phyloP scores from a whole-genome alignment of 257 asterid species.

The Ligustrum vulgare region DNA sequence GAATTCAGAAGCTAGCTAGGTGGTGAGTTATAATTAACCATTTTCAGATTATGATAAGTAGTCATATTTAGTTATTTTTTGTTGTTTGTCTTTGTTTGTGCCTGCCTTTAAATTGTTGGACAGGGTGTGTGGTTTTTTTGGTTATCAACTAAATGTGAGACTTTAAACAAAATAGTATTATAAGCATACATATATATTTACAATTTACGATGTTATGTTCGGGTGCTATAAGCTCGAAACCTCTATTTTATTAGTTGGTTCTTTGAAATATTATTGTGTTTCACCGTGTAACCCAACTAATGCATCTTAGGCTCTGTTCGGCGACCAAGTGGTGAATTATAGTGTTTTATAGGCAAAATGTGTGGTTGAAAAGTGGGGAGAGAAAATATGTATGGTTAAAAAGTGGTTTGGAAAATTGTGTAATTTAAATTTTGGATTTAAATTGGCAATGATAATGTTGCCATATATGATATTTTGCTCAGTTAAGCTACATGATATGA shows the following conservation, averaged over 20 bases:
- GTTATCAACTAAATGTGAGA: neutral
- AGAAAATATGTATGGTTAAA: too few species aligned
- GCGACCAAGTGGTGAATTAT: too few species aligned
- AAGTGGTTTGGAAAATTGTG: too few species aligned
- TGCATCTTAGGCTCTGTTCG: neutral
- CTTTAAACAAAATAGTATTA: neutral
- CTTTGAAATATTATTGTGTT: neutral
- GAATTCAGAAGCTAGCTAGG: conserved; percentile 87
- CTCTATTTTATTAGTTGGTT: neutral
- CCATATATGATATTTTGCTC: neutral
- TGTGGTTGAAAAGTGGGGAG: too few species aligned
- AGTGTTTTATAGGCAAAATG: too few species aligned
- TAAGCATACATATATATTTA: neutral
- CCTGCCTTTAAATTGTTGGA: neutral
- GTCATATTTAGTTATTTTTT: neutral
- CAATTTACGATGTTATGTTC: neutral
- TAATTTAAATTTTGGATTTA: too few species aligned
- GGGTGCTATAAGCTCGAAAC: conserved; percentile 11
- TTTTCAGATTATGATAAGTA: neutral
- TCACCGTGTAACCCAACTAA: neutral
- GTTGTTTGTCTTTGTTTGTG: neutral
- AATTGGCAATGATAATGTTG: too few species aligned
- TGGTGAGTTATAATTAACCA: conserved; percentile 47
- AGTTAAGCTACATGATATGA: neutral
- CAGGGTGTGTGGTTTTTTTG: neutral